Conservation (phyloP, 768 basidiomycete species). For the Hirschioporus abietinus region DNA sequence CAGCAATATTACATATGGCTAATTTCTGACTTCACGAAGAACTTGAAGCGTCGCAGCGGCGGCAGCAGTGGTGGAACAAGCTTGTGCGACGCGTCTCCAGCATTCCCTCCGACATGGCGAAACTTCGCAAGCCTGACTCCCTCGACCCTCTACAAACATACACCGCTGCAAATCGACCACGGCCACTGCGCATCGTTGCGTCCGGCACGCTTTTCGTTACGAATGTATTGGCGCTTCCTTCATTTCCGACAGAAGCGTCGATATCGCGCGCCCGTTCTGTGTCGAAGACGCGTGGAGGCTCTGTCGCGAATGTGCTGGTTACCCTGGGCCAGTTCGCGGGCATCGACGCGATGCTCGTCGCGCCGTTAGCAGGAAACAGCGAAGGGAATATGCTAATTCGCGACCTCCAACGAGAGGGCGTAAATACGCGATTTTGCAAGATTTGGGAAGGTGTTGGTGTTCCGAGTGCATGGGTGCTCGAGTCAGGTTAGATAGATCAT, state of each 20-base stretch:
- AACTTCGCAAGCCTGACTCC: background rate
- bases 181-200: slow-evolving; percentile 66
- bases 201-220: slow-evolving; percentile 79
- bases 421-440: slow-evolving; percentile 70
- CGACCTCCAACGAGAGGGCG: slow-evolving; percentile 61
- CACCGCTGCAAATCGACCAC: slow-evolving; percentile 9
- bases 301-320: slow-evolving; percentile 64
- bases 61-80: background rate
- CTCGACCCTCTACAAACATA: background rate
- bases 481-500: slow-evolving; percentile 49
- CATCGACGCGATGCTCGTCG: slow-evolving; percentile 65
- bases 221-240: slow-evolving; percentile 58
- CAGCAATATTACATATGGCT: background rate
- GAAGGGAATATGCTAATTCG: slow-evolving; percentile 60
- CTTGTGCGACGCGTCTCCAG: slow-evolving; percentile 1
- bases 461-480: slow-evolving; percentile 77
- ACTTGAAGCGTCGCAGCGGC: background rate
- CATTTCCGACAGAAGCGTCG: slow-evolving; percentile 51
- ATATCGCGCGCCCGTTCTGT: slow-evolving; percentile 71
- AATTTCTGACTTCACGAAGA: background rate
- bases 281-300: slow-evolving; percentile 60
- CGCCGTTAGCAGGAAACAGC: slow-evolving; percentile 65
- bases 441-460: slow-evolving; percentile 67
- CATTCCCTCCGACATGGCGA: background rate
- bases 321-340: slow-evolving; percentile 65